These are phyloP conservation scores for Morella rubra DNA, from an alignment of 306 rosid genomes.

Conservation along the genomic window DNA sequence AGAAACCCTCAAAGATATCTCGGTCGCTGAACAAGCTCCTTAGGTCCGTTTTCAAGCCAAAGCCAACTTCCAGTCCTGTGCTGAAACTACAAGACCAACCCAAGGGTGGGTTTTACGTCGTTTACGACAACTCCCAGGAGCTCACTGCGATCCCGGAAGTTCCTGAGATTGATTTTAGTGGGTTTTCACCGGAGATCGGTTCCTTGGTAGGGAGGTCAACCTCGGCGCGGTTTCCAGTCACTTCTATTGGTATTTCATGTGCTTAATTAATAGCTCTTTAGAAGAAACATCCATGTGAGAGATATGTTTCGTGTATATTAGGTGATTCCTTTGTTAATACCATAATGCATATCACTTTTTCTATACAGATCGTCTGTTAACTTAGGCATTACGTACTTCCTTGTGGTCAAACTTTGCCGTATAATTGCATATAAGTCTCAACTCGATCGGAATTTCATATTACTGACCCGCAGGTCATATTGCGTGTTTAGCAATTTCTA, in stretches of 20 bases:
- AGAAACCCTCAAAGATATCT: conserved; percentile 54
- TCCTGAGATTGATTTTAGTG: conserved; percentile 52
- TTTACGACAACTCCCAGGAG: conserved; percentile 60
- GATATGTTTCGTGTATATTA: too few relatives aligned
- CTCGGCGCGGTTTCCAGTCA: conserved; percentile 52
- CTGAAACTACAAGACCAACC: conserved; percentile 37
- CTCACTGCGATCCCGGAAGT: conserved; percentile 73
- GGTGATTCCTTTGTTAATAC: too few relatives aligned
- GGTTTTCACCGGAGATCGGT: conserved; percentile 58
- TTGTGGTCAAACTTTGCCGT: too few relatives aligned
- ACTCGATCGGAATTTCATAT: too few relatives aligned
- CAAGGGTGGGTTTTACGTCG: conserved; percentile 51
- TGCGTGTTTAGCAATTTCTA: too few relatives aligned
- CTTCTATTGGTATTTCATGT: conserved; percentile 50
- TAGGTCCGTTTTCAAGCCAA: conserved; percentile 61
- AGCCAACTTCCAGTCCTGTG: conserved; percentile 14
- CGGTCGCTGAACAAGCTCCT: conserved; percentile 66
- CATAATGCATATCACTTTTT: too few relatives aligned
- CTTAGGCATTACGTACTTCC: too few relatives aligned
- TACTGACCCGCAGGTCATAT: too few relatives aligned
- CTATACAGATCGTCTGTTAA: too few relatives aligned
- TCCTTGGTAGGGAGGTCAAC: conserved; percentile 49
- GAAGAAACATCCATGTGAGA: background rate
- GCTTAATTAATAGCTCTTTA: conserved; percentile 23
- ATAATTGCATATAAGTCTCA: too few relatives aligned